Conservation (phyloP, 2,329 filamentous ascomycete genomes). For the Neoascochyta sp. region DNA sequence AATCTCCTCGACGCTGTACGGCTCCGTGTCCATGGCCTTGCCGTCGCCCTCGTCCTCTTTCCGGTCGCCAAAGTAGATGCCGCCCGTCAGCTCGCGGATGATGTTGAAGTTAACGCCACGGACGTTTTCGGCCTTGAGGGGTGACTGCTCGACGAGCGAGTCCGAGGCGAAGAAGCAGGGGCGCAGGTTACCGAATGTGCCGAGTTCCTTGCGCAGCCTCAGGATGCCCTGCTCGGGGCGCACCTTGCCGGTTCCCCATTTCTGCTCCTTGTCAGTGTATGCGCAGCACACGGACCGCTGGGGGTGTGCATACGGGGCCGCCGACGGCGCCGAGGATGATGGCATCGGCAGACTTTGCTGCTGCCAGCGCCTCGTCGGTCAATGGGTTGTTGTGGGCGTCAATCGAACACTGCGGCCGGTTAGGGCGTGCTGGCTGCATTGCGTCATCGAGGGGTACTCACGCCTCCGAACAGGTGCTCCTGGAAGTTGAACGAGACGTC, state of each 20-base stretch:
- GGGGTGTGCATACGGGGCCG: conserved; percentile 62
- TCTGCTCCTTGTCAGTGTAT: conserved; percentile 39
- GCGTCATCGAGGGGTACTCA: conserved; percentile 51
- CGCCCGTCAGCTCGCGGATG: conserved; percentile 85
- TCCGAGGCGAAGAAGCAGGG: conserved; percentile 95
- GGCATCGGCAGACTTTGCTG: conserved; percentile 81
- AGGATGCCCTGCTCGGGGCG: conserved; percentile 92
- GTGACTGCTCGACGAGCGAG: conserved; percentile 74
- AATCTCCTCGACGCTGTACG: conserved; percentile 80
- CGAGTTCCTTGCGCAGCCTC: conserved; percentile 85
- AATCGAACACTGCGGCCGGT: conserved; percentile 69
- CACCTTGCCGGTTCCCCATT: conserved; percentile 89
- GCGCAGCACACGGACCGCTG: background rate
- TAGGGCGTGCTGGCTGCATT: background rate
- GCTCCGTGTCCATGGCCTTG: conserved; percentile 76
- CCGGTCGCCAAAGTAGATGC: conserved; percentile 92
- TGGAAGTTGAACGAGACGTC: conserved; percentile 83
- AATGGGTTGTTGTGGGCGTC: conserved; percentile 73
- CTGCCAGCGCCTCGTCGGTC: conserved; percentile 76
- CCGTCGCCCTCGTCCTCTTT: conserved; percentile 75
- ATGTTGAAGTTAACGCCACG: conserved; percentile 87
- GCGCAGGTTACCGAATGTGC: conserved; percentile 89
- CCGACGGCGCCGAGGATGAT: conserved; percentile 91
- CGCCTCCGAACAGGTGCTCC: conserved; percentile 85
- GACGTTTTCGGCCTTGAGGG: conserved; percentile 81